Evolutionary conservation across 2,329 filamentous ascomycete species (phyloP).

Genomic region (Arachnomyces sp.): DNA sequence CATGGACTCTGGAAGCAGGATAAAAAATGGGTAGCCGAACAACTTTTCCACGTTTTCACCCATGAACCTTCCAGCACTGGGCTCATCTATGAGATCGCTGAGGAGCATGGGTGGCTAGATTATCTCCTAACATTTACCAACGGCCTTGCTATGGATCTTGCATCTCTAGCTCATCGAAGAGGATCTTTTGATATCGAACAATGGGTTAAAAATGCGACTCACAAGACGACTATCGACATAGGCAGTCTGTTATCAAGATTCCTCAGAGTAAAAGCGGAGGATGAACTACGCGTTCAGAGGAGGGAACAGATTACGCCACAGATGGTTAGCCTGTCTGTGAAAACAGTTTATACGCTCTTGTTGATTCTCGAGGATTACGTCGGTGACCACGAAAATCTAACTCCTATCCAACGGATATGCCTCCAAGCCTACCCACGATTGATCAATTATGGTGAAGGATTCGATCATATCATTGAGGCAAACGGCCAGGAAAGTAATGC

Average conservation of each 20-base stretch:
- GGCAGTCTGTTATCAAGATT: constrained; percentile 69
- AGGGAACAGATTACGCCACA: constrained; percentile 56
- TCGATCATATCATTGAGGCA: constrained; percentile 80
- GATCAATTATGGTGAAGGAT: constrained; percentile 93
- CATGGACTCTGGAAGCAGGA: constrained; percentile 90
- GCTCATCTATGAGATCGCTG: constrained; percentile 69
- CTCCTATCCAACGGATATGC: constrained; percentile 74
- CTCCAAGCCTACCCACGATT: constrained; percentile 88
- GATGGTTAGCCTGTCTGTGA: constrained; percentile 71
- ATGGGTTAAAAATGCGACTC: constrained; percentile 66
- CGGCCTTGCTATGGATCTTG: constrained; percentile 80
- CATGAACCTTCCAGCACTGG: constrained; percentile 60
- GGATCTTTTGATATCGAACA: constrained; percentile 70
- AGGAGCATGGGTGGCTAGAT: constrained; percentile 76
- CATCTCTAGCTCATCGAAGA: constrained; percentile 74
- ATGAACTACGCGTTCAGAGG: constrained; percentile 69
- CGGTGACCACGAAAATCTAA: constrained; percentile 59
- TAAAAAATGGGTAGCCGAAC: constrained; percentile 73
- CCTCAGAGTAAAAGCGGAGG: constrained; percentile 71
- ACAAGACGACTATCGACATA: constrained; percentile 59
- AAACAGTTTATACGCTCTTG: constrained; percentile 74
- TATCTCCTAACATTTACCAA: constrained; percentile 70
- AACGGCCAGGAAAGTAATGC: constrained; percentile 77
- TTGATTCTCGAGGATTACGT: constrained; percentile 66
- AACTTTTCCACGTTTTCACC: constrained; percentile 70